Conservation (phyloP, 2,329 filamentous ascomycete genomes). For the Aureobasidium namibiae region DNA sequence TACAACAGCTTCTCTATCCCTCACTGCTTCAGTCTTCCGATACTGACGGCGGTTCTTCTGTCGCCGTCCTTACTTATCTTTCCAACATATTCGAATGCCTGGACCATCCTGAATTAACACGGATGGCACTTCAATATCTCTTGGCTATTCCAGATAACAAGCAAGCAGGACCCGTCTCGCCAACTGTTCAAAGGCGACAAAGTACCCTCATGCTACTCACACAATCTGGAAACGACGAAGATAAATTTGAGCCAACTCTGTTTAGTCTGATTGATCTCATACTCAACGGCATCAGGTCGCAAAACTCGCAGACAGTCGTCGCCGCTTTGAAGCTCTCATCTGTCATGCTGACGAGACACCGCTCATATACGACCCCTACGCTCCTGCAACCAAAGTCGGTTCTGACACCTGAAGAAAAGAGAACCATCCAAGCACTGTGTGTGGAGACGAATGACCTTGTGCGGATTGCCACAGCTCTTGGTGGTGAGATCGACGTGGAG, state of each 20-base stretch:
- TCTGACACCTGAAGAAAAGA: conserved; percentile 43
- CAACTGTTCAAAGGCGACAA: conserved; percentile 66
- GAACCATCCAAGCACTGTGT: conserved; percentile 66
- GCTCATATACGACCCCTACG: conserved; percentile 73
- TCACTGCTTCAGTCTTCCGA: conserved; percentile 95
- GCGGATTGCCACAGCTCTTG: conserved; percentile 58
- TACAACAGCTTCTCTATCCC: conserved; percentile 92
- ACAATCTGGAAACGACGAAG: conserved; percentile 66
- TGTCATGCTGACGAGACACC: conserved; percentile 77
- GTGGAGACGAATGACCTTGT: conserved; percentile 67
- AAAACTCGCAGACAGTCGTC: conserved; percentile 79
- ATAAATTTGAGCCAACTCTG: conserved; percentile 70
- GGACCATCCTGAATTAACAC: conserved; percentile 88
- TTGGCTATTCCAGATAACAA: conserved; percentile 64
- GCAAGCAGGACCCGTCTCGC: conserved; percentile 37
- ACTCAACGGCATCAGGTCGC: conserved; percentile 72
- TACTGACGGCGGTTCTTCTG: conserved; percentile 90
- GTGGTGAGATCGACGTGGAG: conserved; percentile 62
- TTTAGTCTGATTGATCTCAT: conserved; percentile 93
- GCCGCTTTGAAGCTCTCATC: conserved; percentile 83
- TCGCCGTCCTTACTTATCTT: conserved; percentile 90
- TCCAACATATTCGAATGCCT: conserved; percentile 83
- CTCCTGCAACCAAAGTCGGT: conserved; percentile 47
- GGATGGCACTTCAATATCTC: conserved; percentile 87
- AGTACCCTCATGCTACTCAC: conserved; percentile 84